Evolutionary conservation across 2,329 filamentous ascomycete species (phyloP), one percentile per base, ranked within the genome.

Genomic region (Pochonia chlamydosporia): DNA sequence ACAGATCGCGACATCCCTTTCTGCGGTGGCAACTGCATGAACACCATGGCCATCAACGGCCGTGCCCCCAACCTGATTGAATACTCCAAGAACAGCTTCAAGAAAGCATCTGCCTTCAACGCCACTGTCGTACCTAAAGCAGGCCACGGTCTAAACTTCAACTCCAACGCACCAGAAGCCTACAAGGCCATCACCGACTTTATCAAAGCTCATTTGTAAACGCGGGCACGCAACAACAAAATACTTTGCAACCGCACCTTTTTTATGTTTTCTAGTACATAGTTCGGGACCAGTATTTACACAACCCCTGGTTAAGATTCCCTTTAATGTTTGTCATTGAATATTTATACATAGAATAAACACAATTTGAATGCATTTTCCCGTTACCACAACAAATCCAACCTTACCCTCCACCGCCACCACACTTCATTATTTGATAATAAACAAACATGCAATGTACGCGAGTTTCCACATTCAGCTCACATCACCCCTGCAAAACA

Each of bases 21-120:
- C 61, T 85, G 82, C 49, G 82, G 81, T 3, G 78, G 79, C 23
- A 74, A 84, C 60, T 85, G 81, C 63, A 57, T 67, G 3, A 66
- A 62, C 18, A 76, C 72, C 0, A 66, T 63, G 13, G 53, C 61
- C 35, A 60, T 69, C 1, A 55, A 63, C 6, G 53, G 63, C 45
- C 54, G 62, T 1, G 71, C 66, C 24, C 69, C 57, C 5, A 55
- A 65, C 24, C 52, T 80, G 37, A 72, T 75, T 1, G 72, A 67
- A 10, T 58, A 60, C 20, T 73, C 72, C 0, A 59, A 54, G 43
- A 43, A 52, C 37, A 63, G 63, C 25, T 78, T 80, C 54, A 64
- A 67, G 2, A 64, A 73, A 13, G 68, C 75, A 0, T 68, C 58
- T 0, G 60, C 61, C 1, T 82, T 84, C 56, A 67, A 76, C 49